A percentile compares a stretch with the other conserved stretches of the same genome.
Conservation (phyloP, 2,329 filamentous ascomycete genomes). For the Annulohypoxylon truncatum region DNA sequence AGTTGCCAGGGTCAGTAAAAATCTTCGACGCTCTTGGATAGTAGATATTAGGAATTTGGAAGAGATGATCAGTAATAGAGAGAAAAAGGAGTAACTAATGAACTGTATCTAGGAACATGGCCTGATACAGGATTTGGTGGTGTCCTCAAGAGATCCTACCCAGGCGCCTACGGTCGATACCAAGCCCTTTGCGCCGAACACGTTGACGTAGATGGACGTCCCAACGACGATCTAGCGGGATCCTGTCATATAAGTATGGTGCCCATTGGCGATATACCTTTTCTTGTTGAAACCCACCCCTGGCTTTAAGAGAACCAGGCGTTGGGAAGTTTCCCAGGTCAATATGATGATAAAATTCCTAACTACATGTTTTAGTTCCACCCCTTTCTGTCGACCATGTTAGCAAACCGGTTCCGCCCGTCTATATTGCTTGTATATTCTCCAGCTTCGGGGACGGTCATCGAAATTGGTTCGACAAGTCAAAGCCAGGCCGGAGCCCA, state of each 20-base stretch:
- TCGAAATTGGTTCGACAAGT: not conserved
- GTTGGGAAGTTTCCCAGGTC: not conserved
- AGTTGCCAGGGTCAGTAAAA: conserved; percentile 19
- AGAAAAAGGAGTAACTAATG: not conserved
- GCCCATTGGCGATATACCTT: not conserved
- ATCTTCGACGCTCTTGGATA: not conserved
- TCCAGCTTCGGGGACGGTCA: conserved; percentile 5
- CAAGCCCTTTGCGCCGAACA: not conserved
- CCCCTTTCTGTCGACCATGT: not conserved
- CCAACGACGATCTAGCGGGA: not conserved
- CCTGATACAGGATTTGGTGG: not conserved
- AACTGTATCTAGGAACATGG: conserved; percentile 8
- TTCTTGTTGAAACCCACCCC: not conserved
- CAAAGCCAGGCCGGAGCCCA: conserved; percentile 6
- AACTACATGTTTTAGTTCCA: not conserved
- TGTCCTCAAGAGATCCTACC: not conserved
- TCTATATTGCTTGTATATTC: conserved; percentile 17
- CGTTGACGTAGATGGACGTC: not conserved
- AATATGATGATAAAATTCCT: not conserved
- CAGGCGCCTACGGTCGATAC: conserved; percentile 4
- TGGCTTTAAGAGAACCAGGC: not conserved
- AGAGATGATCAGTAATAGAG: not conserved
- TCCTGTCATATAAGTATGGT: conserved; percentile 11
- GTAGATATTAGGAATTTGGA: too few relatives aligned
- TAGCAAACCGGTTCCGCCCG: not conserved